Evolutionary conservation across 1,284 basidiomycete genomes (phyloP).

Genomic region (Malassezia sp.): DNA sequence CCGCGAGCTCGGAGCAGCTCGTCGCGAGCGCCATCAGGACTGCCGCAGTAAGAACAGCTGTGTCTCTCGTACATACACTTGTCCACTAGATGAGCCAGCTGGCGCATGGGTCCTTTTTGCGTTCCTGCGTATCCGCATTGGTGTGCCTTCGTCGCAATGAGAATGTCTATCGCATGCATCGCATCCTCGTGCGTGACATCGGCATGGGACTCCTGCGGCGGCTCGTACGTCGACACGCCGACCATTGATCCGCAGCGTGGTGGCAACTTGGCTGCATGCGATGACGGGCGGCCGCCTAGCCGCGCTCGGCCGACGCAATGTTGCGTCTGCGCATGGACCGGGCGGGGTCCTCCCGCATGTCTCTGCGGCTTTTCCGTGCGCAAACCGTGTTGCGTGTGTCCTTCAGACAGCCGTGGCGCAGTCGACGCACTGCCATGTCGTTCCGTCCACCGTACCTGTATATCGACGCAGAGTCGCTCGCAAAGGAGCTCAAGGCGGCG

Average conservation of each 20-base stretch:
- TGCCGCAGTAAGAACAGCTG: neutral
- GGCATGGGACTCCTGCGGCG: neutral
- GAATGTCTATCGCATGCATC: slow-evolving; percentile 11
- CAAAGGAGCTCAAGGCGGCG: slow-evolving; percentile 20
- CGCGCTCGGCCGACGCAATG: neutral
- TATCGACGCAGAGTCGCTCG: slow-evolving; percentile 28
- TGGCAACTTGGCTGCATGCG: no score
- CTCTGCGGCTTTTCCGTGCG: no score
- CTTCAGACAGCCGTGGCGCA: no score
- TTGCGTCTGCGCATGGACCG: neutral
- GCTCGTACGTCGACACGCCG: slow-evolving; percentile 11
- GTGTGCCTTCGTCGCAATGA: slow-evolving; percentile 20
- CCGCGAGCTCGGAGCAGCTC: slow-evolving; percentile 16
- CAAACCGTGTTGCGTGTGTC: no score
- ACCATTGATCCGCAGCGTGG: slow-evolving; percentile 1
- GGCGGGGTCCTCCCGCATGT: neutral
- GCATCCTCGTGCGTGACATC: slow-evolving; percentile 16
- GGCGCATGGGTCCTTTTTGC: neutral
- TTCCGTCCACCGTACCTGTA: slow-evolving; percentile 30
- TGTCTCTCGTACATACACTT: slow-evolving; percentile 1
- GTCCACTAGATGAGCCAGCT: slow-evolving; percentile 7
- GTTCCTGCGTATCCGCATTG: slow-evolving; percentile 21
- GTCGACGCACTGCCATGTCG: no score
- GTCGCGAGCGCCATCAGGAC: slow-evolving; percentile 7
- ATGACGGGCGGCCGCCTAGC: no score